Evolutionary conservation across 1,139 yeast species (phyloP).

Genomic region (Yamadazyma dushanensis): DNA sequence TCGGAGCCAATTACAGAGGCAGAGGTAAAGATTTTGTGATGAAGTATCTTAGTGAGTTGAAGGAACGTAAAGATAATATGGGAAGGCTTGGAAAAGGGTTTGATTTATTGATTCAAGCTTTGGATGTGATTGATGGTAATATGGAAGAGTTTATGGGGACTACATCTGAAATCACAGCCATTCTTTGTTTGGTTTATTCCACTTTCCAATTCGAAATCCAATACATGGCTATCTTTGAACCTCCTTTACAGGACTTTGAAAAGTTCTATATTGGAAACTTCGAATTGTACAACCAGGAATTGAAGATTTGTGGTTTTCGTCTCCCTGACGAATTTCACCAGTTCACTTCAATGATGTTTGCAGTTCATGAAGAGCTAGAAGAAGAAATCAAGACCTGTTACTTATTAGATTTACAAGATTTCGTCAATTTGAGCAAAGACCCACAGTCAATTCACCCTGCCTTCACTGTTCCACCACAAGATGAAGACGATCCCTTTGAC

Average conservation of each 20-base stretch:
- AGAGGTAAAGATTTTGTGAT: conserved; percentile 6
- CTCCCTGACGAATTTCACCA: conserved; percentile 12
- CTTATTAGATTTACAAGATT: conserved; percentile 8
- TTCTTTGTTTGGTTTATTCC: conserved; percentile 7
- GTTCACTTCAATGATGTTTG: conserved; percentile 2
- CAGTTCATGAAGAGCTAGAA: background rate
- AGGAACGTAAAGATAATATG: conserved; percentile 6
- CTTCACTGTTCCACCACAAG: no score
- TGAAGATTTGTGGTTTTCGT: conserved; percentile 8
- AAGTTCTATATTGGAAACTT: conserved; percentile 8
- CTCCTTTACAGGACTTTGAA: conserved; percentile 6
- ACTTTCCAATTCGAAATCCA: conserved; percentile 11
- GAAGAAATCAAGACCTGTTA: conserved; percentile 2
- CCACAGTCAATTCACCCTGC: no score
- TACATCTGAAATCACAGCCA: conserved; percentile 10
- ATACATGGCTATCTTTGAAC: conserved; percentile 4
- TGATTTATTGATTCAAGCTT: background rate
- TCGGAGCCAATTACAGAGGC: conserved; percentile 1
- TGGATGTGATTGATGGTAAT: conserved; percentile 1
- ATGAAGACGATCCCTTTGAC: no score
- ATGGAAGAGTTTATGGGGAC: conserved; percentile 8
- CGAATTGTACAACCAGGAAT: conserved; percentile 9
- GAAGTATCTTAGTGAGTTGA: conserved; percentile 7
- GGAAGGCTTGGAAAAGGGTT: conserved; percentile 10
- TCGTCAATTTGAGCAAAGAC: background rate